Conservation (phyloP, 257 asterid genomes). For the Rauvolfia tetraphylla region DNA sequence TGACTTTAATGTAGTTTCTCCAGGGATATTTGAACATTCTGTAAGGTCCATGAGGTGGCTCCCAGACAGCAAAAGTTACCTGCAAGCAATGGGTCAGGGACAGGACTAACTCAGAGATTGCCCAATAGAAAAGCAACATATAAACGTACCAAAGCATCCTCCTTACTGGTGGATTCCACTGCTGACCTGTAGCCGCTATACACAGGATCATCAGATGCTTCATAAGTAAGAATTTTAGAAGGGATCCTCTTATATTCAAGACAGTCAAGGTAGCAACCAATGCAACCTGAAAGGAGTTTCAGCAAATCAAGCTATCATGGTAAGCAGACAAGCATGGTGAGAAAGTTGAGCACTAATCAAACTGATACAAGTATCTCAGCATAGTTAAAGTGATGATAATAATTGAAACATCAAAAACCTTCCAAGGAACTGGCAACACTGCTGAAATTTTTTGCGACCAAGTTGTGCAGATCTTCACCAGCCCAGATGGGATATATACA, state of each 20-base stretch:
- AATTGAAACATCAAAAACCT: constrained; percentile 37
- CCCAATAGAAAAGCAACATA: neutral
- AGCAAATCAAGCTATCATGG: neutral
- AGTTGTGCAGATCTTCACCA: constrained; percentile 75
- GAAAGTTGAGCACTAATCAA: neutral
- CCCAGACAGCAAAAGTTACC: constrained; percentile 76
- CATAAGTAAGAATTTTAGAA: constrained; percentile 43
- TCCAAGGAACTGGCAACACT: constrained; percentile 73
- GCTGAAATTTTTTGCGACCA: constrained; percentile 58
- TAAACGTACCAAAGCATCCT: constrained; percentile 52
- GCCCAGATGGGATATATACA: constrained; percentile 83
- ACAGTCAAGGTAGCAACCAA: constrained; percentile 51
- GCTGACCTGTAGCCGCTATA: constrained; percentile 65
- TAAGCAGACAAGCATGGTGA: neutral
- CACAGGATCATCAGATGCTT: constrained; percentile 51
- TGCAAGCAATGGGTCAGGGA: constrained; percentile 18
- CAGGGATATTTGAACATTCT: constrained; percentile 52
- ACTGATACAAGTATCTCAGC: neutral
- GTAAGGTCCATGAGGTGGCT: constrained; percentile 76
- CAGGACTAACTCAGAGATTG: neutral
- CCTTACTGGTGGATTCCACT: constrained; percentile 63
- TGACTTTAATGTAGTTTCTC: constrained; percentile 53
- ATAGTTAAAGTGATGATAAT: neutral
- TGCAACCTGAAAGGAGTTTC: constrained; percentile 48
- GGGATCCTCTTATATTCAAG: constrained; percentile 45